A percentile compares a stretch with the other conserved stretches of the same genome.
Conservation (phyloP, 2,329 filamentous ascomycete genomes). For the Thielaviopsis ethacetica region DNA sequence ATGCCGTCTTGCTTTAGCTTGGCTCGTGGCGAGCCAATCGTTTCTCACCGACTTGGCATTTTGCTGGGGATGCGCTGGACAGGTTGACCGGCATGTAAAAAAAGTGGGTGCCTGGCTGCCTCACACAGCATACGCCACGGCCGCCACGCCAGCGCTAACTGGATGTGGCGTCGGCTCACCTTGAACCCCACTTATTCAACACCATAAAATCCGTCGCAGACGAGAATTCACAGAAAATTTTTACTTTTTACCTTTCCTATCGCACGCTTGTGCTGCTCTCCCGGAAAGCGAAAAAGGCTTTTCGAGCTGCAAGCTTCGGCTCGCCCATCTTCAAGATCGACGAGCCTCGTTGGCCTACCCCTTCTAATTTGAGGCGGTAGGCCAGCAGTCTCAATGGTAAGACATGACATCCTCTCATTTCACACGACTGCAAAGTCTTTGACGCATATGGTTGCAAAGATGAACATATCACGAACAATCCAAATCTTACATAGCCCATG, state of each 20-base stretch:
- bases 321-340: background rate
- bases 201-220: conserved; percentile 6
- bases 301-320: conserved; percentile 2
- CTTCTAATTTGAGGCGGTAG: conserved; percentile 2
- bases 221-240: conserved; percentile 11
- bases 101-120: conserved; percentile 3
- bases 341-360: conserved; percentile 1
- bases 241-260: background rate
- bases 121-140: background rate
- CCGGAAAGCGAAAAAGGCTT: background rate
- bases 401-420: background rate
- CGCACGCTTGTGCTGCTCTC: background rate
- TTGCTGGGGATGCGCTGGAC: conserved; percentile 5
- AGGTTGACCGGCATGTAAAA: background rate
- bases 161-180: conserved; percentile 1
- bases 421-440: background rate
- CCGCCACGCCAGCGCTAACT: background rate
- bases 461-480: conserved; percentile 38
- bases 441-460: conserved; percentile 14
- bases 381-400: conserved; percentile 5
- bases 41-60: conserved; percentile 6
- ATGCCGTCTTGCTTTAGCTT: conserved; percentile 7
- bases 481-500: conserved; percentile 43
- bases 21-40: conserved; percentile 1
- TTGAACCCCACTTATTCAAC: conserved; percentile 7